Conservation (phyloP, 1,284 basidiomycete genomes). For the Trametes sp. region DNA sequence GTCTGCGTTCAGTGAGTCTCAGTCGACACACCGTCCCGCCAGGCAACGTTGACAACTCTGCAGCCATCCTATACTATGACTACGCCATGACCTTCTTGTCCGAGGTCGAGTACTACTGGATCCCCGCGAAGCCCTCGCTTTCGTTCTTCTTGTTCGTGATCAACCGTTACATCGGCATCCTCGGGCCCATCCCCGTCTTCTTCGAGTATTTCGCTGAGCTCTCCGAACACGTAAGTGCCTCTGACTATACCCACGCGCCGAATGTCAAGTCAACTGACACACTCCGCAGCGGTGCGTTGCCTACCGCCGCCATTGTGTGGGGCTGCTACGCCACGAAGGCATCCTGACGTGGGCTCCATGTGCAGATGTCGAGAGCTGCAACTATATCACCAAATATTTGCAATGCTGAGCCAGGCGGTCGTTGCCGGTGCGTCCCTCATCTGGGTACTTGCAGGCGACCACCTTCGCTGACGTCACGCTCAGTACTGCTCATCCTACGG, state of each 20-base stretch:
- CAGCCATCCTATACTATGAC: constrained; percentile 29
- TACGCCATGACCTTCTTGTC: constrained; percentile 23
- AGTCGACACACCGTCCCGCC: background rate
- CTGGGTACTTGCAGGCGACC: background rate
- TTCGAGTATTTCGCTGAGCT: constrained; percentile 26
- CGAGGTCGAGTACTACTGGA: constrained; percentile 29
- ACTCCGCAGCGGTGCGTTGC: constrained; percentile 7
- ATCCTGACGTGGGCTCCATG: background rate
- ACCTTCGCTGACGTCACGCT: background rate
- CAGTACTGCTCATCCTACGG: constrained; percentile 27
- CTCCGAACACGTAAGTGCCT: constrained; percentile 20
- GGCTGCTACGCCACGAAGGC: too few species aligned
- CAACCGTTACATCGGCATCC: constrained; percentile 28
- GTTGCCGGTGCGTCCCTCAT: constrained; percentile 15
- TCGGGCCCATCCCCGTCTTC: constrained; percentile 30
- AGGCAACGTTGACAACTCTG: background rate
- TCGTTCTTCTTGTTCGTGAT: constrained; percentile 25
- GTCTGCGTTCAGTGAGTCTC: constrained; percentile 23
- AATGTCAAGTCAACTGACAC: background rate
- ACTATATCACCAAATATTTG: constrained; percentile 25
- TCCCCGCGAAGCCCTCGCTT: constrained; percentile 12
- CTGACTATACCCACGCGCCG: too few species aligned
- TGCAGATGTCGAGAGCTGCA: constrained; percentile 27
- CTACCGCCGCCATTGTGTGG: background rate
- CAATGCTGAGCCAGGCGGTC: constrained; percentile 20